Percentiles rank a stretch among this genome's conserved stretches.
Evolutionary conservation across 805 yeast genomes (phyloP).

Genomic region (Suhomyces sp.): DNA sequence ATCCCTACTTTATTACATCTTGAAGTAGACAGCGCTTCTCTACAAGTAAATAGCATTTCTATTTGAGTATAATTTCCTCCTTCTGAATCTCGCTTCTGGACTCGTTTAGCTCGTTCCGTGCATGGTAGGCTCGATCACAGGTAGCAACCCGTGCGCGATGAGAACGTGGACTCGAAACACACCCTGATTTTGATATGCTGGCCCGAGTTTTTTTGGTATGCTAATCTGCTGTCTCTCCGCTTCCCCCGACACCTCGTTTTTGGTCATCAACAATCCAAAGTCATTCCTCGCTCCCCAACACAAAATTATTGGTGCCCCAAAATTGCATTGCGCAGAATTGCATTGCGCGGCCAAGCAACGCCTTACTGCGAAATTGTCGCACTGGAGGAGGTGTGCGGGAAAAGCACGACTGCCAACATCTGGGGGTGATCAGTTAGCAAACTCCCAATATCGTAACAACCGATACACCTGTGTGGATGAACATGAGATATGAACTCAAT

Average conservation of each 20-base stretch:
- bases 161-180: background rate
- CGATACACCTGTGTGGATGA: background rate
- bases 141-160: background rate
- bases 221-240: background rate
- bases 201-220: background rate
- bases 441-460: background rate
- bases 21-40: too few species aligned
- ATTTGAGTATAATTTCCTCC: background rate
- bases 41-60: too few species aligned
- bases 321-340: background rate
- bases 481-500: slow-evolving; percentile 31
- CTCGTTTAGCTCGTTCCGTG: background rate
- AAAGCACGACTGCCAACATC: background rate
- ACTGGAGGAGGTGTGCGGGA: background rate
- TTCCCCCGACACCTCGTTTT: background rate
- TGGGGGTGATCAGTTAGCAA: slow-evolving; percentile 1
- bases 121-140: background rate
- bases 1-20: background rate
- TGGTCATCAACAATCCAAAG: background rate
- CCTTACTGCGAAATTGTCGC: background rate
- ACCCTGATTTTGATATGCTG: background rate
- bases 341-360: background rate
- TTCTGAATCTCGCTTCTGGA: background rate
- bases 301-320: background rate
- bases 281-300: background rate